Percentiles rank a stretch among this genome's conserved stretches.
phyloP scores from a whole-genome alignment of 441 rosid species.

The Populus hybrid region DNA sequence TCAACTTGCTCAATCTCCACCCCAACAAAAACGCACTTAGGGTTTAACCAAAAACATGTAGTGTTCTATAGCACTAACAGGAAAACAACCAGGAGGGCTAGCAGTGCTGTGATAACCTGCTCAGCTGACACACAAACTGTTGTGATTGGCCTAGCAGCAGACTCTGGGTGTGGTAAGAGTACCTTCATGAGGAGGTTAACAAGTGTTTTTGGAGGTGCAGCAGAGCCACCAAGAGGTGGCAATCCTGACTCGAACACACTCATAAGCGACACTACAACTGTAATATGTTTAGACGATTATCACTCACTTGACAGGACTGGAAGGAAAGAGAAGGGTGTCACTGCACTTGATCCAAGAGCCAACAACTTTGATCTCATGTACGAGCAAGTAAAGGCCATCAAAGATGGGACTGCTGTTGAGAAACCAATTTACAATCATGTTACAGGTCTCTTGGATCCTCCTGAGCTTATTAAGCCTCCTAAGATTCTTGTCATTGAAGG shows the following conservation, averaged over 20 bases:
- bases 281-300: conserved; percentile 88
- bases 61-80: conserved; percentile 37
- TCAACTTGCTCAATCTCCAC: conserved; percentile 63
- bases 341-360: conserved; percentile 93
- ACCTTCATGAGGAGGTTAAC: conserved; percentile 97
- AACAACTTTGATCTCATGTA: conserved; percentile 93
- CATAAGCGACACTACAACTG: conserved; percentile 89
- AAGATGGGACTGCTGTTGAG: conserved; percentile 68
- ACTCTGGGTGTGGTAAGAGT: conserved; percentile 96
- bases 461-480: conserved; percentile 88
- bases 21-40: conserved; percentile 48
- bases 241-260: conserved; percentile 98
- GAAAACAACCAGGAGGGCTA: conserved; percentile 25
- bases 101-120: conserved; percentile 51
- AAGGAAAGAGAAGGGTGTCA: conserved; percentile 84
- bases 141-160: conserved; percentile 97
- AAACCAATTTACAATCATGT: conserved; percentile 96
- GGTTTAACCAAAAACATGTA: conserved; percentile 44
- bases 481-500: conserved; percentile 98
- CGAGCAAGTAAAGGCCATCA: conserved; percentile 85
- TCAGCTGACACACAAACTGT: conserved; percentile 53
- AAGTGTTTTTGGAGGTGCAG: conserved; percentile 94
- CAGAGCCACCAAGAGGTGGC: conserved; percentile 91
- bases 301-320: conserved; percentile 88
- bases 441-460: conserved; percentile 82